Evolutionary conservation across 495 filamentous ascomycete species (phyloP).

Genomic region (Xylaria flabelliformis): DNA sequence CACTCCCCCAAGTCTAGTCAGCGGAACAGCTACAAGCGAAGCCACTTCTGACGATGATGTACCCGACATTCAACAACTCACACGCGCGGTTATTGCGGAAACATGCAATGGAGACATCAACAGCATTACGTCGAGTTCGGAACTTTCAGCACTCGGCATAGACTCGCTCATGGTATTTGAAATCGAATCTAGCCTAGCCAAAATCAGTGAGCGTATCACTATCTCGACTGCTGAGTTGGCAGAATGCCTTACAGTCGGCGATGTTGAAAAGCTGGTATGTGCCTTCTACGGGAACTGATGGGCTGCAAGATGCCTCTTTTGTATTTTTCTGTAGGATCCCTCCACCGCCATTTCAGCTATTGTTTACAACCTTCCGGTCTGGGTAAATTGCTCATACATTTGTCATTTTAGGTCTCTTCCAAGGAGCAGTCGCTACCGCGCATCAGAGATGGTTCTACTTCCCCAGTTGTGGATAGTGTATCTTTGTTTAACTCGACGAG

Average conservation of each 20-base stretch:
- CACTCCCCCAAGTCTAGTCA: neutral
- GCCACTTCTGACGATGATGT: neutral
- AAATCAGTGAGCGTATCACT: conserved; percentile 7
- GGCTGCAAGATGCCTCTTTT: neutral
- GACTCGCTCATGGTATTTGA: conserved; percentile 27
- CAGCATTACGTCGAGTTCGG: conserved; percentile 13
- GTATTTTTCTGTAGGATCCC: neutral
- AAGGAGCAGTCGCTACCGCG: neutral
- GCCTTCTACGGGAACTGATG: conserved; percentile 15
- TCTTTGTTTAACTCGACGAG: neutral
- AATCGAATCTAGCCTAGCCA: conserved; percentile 14
- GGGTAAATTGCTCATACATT: neutral
- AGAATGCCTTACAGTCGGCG: conserved; percentile 26
- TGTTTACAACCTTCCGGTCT: neutral
- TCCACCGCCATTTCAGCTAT: neutral
- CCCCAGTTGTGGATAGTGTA: neutral
- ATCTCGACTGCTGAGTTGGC: conserved; percentile 17
- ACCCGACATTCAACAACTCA: conserved; percentile 19
- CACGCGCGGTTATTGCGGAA: conserved; percentile 18
- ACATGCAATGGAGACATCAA: conserved; percentile 14
- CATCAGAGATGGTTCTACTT: neutral
- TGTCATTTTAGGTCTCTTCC: neutral
- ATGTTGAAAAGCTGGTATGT: conserved; percentile 26
- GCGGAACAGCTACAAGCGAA: conserved; percentile 5
- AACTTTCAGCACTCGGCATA: conserved; percentile 18